These are phyloP conservation scores for Canavalia gladiata DNA, from an alignment of 306 rosid species.

Conservation along the genomic window DNA sequence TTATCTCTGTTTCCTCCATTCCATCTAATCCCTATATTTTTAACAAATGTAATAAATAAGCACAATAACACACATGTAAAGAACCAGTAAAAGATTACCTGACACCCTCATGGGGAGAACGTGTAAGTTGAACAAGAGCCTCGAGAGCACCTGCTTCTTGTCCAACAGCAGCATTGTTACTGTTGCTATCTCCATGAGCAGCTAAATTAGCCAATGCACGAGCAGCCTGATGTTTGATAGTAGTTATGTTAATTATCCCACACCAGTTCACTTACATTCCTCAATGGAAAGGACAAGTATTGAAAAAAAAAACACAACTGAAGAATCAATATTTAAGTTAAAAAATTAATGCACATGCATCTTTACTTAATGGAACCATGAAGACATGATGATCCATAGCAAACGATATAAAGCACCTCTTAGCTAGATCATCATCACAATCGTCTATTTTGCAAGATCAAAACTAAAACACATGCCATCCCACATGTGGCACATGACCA, in stretches of 20 bases:
- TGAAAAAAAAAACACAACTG: slow-evolving; percentile 11
- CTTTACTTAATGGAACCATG: slow-evolving; percentile 20
- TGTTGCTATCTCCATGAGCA: slow-evolving; percentile 99
- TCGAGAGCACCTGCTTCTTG: slow-evolving; percentile 99
- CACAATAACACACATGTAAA: slow-evolving; percentile 23
- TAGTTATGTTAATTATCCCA: slow-evolving; percentile 42
- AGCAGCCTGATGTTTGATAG: slow-evolving; percentile 78
- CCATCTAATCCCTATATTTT: slow-evolving; percentile 27
- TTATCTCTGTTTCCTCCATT: slow-evolving; percentile 11
- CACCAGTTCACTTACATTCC: slow-evolving; percentile 41
- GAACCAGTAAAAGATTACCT: slow-evolving; percentile 64
- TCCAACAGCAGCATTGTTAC: slow-evolving; percentile 97
- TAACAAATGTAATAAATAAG: neutral
- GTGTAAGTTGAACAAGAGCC: slow-evolving; percentile 99
- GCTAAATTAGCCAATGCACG: slow-evolving; percentile 99
- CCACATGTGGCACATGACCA: slow-evolving; percentile 8
- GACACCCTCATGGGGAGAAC: slow-evolving; percentile 96
- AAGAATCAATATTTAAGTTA: slow-evolving; percentile 7
- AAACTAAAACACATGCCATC: slow-evolving; percentile 1
- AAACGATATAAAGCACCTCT: slow-evolving; percentile 35
- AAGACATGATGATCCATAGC: slow-evolving; percentile 10
- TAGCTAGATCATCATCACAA: slow-evolving; percentile 17
- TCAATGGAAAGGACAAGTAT: slow-evolving; percentile 8
- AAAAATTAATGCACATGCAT: slow-evolving; percentile 6
- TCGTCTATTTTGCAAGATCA: slow-evolving; percentile 12